Percentiles rank a stretch among this genome's conserved stretches.
phyloP scores from a whole-genome alignment of 371 early-diverging fungal genomes.

The Rhizopus delemar region DNA sequence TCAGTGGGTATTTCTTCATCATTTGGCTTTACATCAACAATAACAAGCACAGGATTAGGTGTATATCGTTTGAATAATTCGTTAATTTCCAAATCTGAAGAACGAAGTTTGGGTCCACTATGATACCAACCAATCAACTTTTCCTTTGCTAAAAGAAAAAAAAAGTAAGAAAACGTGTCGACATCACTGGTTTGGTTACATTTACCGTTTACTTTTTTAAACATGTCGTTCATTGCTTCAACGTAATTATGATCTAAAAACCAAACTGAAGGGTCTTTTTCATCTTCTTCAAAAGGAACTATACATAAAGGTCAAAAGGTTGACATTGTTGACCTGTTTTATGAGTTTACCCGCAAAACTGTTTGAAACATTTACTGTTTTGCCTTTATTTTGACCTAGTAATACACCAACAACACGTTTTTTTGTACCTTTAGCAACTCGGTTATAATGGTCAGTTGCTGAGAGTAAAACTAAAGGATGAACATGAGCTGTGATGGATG shows the following conservation, averaged over 20 bases:
- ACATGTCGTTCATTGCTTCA: conserved; percentile 99
- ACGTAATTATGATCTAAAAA: conserved; percentile 99
- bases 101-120: conserved; percentile 96
- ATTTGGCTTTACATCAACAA: conserved; percentile 93
- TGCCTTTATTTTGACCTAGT: conserved; percentile 92
- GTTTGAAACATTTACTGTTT: conserved; percentile 95
- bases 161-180: neutral
- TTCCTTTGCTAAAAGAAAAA: conserved; percentile 81
- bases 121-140: conserved; percentile 99
- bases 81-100: conserved; percentile 98
- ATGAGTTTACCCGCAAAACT: conserved; percentile 89
- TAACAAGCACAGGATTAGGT: conserved; percentile 92
- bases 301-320: conserved; percentile 3
- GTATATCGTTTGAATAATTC: conserved; percentile 95
- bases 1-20: conserved; percentile 93
- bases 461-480: conserved; percentile 99
- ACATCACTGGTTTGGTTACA: neutral
- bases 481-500: conserved; percentile 74
- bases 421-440: conserved; percentile 92
- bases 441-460: conserved; percentile 99
- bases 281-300: conserved; percentile 99
- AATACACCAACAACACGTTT: conserved; percentile 99
- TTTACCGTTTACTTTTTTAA: conserved; percentile 97
- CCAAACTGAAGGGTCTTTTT: conserved; percentile 97
- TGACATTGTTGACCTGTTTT: neutral